Conservation (phyloP, 345 rosid species). For the Hypericum androsaemum region DNA sequence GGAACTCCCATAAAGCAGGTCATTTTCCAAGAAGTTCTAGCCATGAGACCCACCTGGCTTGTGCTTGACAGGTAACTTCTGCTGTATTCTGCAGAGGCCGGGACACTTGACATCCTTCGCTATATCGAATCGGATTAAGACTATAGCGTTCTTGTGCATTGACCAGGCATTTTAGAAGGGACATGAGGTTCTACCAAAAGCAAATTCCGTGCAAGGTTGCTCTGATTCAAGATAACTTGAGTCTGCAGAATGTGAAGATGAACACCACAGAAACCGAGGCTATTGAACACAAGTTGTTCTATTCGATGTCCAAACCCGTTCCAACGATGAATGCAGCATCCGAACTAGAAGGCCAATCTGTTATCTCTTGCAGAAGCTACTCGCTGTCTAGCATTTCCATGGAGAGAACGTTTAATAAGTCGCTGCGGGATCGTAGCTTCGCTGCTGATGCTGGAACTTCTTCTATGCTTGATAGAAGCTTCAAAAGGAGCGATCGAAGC, state of each 20-base stretch:
- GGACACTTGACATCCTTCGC: neutral
- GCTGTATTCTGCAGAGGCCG: neutral
- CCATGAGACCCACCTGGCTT: conserved; percentile 40
- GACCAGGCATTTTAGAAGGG: conserved; percentile 43
- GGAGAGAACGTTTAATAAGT: conserved; percentile 15
- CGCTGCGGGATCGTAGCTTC: conserved; percentile 6
- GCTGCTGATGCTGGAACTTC: conserved; percentile 15
- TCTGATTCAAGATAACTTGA: conserved; percentile 30
- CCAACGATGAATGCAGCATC: conserved; percentile 8
- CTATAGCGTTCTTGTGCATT: neutral
- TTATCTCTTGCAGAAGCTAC: conserved; percentile 11
- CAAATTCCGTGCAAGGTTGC: conserved; percentile 48
- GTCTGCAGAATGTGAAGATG: conserved; percentile 25
- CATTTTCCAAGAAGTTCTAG: conserved; percentile 36
- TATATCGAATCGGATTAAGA: neutral
- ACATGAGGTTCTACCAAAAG: conserved; percentile 29
- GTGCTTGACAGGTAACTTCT: conserved; percentile 40
- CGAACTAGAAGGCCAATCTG: conserved; percentile 16
- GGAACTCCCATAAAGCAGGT: conserved; percentile 45
- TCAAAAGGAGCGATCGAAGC: conserved; percentile 15
- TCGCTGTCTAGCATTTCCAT: conserved; percentile 4
- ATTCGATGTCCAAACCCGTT: conserved; percentile 33
- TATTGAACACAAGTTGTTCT: conserved; percentile 20
- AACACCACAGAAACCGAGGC: conserved; percentile 13
- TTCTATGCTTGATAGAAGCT: conserved; percentile 5